phyloP scores from a whole-genome alignment of 306 rosid species.

The Castanea sativa region DNA sequence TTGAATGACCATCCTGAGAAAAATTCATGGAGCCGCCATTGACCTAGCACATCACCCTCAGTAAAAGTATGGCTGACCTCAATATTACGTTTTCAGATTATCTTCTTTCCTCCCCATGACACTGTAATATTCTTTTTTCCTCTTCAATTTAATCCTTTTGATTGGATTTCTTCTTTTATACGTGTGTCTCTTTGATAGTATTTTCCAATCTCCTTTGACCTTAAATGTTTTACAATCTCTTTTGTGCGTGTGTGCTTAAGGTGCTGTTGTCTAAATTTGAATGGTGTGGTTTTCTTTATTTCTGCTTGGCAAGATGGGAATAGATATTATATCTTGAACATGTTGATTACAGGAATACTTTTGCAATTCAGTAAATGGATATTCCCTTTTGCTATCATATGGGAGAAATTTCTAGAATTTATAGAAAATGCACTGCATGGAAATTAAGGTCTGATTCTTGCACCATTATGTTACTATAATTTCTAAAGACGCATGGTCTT shows the following conservation, averaged over 20 bases:
- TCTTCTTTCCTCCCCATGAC: not conserved
- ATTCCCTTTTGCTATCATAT: slow-evolving; percentile 41
- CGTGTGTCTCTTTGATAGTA: slow-evolving; percentile 4
- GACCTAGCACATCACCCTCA: slow-evolving; percentile 40
- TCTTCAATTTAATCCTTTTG: slow-evolving; percentile 1
- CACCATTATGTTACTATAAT: slow-evolving; percentile 4
- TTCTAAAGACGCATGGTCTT: not conserved
- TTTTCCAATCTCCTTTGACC: not conserved
- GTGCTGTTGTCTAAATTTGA: slow-evolving; percentile 1
- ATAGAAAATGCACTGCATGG: slow-evolving; percentile 64
- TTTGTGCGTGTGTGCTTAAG: not conserved
- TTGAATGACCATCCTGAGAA: too few relatives aligned
- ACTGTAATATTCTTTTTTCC: not conserved
- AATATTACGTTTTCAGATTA: not conserved
- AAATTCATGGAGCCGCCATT: not conserved
- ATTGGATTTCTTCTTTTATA: slow-evolving; percentile 4
- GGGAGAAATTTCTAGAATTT: slow-evolving; percentile 67
- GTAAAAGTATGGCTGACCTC: slow-evolving; percentile 48
- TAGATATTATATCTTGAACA: slow-evolving; percentile 58
- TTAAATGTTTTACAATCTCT: not conserved
- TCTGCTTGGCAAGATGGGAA: slow-evolving; percentile 56
- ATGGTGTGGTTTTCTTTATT: slow-evolving; percentile 6
- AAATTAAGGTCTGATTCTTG: slow-evolving; percentile 60
- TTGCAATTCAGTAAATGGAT: slow-evolving; percentile 61
- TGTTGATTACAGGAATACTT: slow-evolving; percentile 58